Evolutionary conservation across 2,329 filamentous ascomycete species (phyloP), one percentile per base, ranked within the genome.

Genomic region (Ophiognomonia clavigignenti-juglandacearum): DNA sequence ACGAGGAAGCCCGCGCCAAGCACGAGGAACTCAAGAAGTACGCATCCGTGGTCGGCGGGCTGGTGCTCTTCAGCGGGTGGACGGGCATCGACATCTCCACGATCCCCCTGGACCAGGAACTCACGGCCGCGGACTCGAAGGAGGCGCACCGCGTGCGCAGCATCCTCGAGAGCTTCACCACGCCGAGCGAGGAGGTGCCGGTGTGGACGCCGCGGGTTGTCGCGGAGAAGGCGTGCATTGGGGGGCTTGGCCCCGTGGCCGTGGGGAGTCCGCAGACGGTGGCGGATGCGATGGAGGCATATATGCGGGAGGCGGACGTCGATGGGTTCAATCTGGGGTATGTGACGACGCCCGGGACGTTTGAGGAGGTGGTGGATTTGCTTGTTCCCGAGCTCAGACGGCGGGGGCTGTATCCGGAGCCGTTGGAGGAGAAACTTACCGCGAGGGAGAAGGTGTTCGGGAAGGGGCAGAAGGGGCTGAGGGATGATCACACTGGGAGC

Each of bases 401-500:
- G 16, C 58, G 71, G 6, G 68, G 66, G 2, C 26, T 70, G 31
- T 71, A 70, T 47, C 59, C 65, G 6, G 51, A 51, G 31, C 40
- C 48, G 22, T 32, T 38, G 20, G 65, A 68, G 23, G 64, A 67
- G 14, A 54, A 58, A n/a, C 52, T 75, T 22, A 80, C 76, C 3
- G 72, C 73, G 0, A 64, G 80, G 16, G 82, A 85, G 62, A 83
- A 77, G 62, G 65, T 84, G 0, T 84, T 83, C 59, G 80, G 80
- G 0, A 69, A 67, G 51, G 82, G 81, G 0, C 80, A 84, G 59
- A 70, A 62, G 6, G 66, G 70, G 13, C 57, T 85, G 49, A 67
- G 80, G 31, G 66, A 66, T 52, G 82, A 85, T 60, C 82, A 85
- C 60, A 57, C 67, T 0, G 82, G 80, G 1, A 77, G 72, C 41